Percentiles rank a stretch among this genome's conserved stretches.
Evolutionary conservation across 225 moss, liverwort and hornwort species (phyloP).

Genomic region (Physcomitrium patens): DNA sequence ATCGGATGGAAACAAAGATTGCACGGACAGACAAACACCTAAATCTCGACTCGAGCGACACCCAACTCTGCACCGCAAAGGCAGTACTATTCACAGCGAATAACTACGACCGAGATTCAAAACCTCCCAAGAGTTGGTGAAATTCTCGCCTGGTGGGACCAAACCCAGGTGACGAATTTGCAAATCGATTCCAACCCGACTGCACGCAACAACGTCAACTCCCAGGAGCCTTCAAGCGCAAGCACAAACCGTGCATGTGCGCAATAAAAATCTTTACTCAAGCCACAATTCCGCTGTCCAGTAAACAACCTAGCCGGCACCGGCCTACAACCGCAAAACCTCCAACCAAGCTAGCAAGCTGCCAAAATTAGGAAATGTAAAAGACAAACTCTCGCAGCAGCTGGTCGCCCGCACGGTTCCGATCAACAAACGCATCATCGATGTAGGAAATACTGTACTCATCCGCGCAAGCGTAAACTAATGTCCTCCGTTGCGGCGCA

Average conservation of each 20-base stretch:
- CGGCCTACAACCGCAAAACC: neutral
- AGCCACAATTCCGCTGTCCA: neutral
- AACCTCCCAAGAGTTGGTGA: neutral
- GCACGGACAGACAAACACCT: neutral
- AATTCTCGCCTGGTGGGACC: conserved; percentile 1
- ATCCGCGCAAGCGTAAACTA: neutral
- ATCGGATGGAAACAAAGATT: neutral
- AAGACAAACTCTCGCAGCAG: neutral
- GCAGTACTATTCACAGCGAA: neutral
- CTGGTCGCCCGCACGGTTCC: neutral
- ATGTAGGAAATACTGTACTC: neutral
- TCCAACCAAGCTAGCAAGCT: neutral
- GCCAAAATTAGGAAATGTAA: neutral
- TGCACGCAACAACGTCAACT: neutral
- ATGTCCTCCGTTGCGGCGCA: neutral
- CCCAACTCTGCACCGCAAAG: neutral
- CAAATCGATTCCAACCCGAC: neutral
- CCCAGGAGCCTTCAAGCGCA: neutral
- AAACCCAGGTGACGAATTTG: neutral
- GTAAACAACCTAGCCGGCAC: neutral
- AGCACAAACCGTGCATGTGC: neutral
- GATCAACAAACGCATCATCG: neutral
- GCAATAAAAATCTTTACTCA: conserved; percentile 5
- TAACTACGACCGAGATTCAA: neutral
- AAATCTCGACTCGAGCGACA: neutral